A percentile compares a stretch with the other conserved stretches of the same genome.
phyloP scores from a whole-genome alignment of 495 filamentous ascomycete genomes.

The Trichoderma parareesei region DNA sequence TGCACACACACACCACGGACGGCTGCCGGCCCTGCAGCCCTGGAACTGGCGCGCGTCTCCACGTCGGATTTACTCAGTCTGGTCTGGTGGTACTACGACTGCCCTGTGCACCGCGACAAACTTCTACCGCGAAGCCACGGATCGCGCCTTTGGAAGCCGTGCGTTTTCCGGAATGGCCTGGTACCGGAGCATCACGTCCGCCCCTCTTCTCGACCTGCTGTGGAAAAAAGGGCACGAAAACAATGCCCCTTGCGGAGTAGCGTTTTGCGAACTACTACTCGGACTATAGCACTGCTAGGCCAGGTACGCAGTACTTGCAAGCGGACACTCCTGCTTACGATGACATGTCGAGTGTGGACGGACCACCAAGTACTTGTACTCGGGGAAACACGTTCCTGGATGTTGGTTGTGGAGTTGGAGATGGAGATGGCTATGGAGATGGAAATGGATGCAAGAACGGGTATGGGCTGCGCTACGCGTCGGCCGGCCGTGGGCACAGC shows the following conservation, averaged over 20 bases:
- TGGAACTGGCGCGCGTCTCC: too few relatives aligned
- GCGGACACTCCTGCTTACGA: too few relatives aligned
- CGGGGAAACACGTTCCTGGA: background rate
- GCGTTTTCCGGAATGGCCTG: background rate
- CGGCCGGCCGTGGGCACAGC: background rate
- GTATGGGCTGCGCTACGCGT: background rate
- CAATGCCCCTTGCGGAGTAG: background rate
- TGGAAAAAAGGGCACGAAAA: too few relatives aligned
- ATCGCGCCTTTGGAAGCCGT: background rate
- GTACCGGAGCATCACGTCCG: conserved; percentile 1
- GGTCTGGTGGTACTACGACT: too few relatives aligned
- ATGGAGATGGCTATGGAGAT: background rate
- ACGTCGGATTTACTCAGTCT: too few relatives aligned
- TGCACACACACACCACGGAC: background rate
- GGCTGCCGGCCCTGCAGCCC: too few relatives aligned
- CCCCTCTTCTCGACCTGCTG: background rate
- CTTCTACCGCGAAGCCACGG: background rate
- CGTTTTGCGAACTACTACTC: background rate
- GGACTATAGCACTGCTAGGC: too few relatives aligned
- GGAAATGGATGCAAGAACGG: background rate
- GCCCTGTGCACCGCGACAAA: background rate
- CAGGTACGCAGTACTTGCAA: too few relatives aligned
- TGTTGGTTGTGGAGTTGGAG: background rate
- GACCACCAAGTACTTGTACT: too few relatives aligned
- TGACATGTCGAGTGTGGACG: too few relatives aligned